Conservation (phyloP, 208 protist genomes). For the Leishmania braziliensis region DNA sequence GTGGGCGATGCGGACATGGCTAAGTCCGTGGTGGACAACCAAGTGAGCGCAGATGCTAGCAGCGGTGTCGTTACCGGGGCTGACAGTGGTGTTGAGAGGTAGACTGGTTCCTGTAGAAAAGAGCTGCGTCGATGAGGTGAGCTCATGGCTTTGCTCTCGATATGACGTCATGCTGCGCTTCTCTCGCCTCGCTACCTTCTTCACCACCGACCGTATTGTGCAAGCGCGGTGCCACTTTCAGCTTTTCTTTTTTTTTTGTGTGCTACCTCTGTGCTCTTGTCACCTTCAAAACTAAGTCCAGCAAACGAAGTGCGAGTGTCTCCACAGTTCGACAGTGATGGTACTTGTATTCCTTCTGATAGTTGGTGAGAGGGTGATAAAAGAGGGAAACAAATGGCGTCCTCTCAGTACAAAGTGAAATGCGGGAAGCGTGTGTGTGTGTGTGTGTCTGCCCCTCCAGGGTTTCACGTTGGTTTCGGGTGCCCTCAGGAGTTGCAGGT, state of each 20-base stretch:
- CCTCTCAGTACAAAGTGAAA: not conserved
- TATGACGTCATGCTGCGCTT: not conserved
- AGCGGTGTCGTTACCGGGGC: conserved; percentile 42
- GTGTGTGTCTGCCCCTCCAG: not conserved
- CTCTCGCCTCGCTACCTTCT: not conserved
- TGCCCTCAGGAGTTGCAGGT: not conserved
- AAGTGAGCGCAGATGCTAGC: conserved; percentile 71
- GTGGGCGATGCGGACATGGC: conserved; percentile 42
- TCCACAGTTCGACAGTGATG: not conserved
- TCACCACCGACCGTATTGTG: not conserved
- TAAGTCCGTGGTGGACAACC: conserved; percentile 48
- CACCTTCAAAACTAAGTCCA: not conserved
- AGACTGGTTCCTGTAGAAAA: not conserved
- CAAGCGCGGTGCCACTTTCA: not conserved
- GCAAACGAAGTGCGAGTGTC: not conserved
- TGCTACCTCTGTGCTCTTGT: not conserved
- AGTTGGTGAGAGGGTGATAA: not conserved
- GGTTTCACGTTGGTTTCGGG: not conserved
- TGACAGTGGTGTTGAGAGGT: not conserved
- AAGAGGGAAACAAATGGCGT: not conserved
- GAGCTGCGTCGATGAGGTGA: conserved; percentile 27
- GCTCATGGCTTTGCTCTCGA: conserved; percentile 1
- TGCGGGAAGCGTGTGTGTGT: too few species aligned
- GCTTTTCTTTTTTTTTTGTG: not conserved
- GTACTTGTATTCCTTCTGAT: not conserved